Percentiles rank a stretch among this genome's conserved stretches.
Conservation (phyloP, 2,329 filamentous ascomycete species). For the Ascochyta lentis region DNA sequence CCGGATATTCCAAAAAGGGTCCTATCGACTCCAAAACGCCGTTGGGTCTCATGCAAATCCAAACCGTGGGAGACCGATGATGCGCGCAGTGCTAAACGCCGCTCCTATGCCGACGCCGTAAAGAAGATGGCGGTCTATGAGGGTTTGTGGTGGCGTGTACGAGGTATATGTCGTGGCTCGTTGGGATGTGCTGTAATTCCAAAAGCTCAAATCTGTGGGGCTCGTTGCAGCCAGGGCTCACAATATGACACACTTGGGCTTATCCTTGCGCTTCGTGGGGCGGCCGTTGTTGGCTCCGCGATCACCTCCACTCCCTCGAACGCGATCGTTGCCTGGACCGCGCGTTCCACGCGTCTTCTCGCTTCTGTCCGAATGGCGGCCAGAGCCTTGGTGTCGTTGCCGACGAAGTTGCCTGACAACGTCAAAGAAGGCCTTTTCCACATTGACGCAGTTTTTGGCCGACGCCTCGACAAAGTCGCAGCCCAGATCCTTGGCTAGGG, state of each 20-base stretch:
- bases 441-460: constrained; percentile 97
- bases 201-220: constrained; percentile 27
- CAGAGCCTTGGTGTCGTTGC: constrained; percentile 67
- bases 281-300: constrained; percentile 25
- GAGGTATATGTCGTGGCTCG: constrained; percentile 36
- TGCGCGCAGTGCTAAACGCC: constrained; percentile 45
- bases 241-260: constrained; percentile 46
- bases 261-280: constrained; percentile 31
- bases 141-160: constrained; percentile 33
- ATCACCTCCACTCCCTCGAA: constrained; percentile 21
- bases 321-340: constrained; percentile 26
- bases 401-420: constrained; percentile 89
- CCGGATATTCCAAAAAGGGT: constrained; percentile 21
- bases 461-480: constrained; percentile 98
- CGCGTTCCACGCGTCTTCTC: constrained; percentile 21
- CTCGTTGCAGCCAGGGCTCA: constrained; percentile 23
- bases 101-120: constrained; percentile 45
- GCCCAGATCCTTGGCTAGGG: constrained; percentile 86
- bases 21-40: constrained; percentile 41
- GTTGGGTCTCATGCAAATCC: constrained; percentile 38
- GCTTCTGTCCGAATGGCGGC: constrained; percentile 26
- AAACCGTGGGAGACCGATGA: constrained; percentile 31
- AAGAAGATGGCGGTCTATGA: constrained; percentile 40
- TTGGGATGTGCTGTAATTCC: constrained; percentile 35
- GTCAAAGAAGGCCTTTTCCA: constrained; percentile 98